Evolutionary conservation across 305 asterid genomes (phyloP), one percentile per base, ranked within the genome.

Genomic region (Andrographis paniculata): DNA sequence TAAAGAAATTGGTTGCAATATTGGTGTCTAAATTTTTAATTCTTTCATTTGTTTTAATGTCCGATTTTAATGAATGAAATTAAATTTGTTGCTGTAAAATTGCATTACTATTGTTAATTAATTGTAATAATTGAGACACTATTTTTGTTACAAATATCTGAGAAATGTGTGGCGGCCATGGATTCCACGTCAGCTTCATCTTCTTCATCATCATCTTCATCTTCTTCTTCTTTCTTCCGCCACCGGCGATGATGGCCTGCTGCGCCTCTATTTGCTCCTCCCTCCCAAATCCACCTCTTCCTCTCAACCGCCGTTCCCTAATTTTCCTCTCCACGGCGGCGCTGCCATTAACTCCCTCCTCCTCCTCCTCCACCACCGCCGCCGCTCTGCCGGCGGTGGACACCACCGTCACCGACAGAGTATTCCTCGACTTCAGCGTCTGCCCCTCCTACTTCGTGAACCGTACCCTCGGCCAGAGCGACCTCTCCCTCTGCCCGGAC

Each of bases 361-460:
- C 48, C 55, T 52, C 48, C 55, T 15, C 71, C 63, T 2, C 71
- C 71, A 52, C 67, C 57, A 39, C 48, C 54, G 9, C 65, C 14
- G 45, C 61, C 16, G 31, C 69, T 13, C 65, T 62, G 5, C 73
- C 71, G 0, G 23, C 66, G 0, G 83, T 77, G 3, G 94, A 87
- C 78, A 78, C 85, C 55, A 80, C 87, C 55, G 48, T 87, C 69
- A 87, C 94, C 38, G 94, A 80, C 76, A 55, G 96, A 22, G 78
- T 87, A 36, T 87, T 83, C 78, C 66, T 87, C 8, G 93, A 87
- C 60, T 71, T 83, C 71, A 66, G 83, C 72, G 20, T 78, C 67
- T 87, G 96, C 69, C 94, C 94, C 0, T 68, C 80, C n/a, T 87
- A 72, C 76, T 83, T 87, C 77, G 74, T 37, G 11, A 83, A 57